phyloP scores from a whole-genome alignment of 179 eudicot species.

The Heliamphora pulchella region DNA sequence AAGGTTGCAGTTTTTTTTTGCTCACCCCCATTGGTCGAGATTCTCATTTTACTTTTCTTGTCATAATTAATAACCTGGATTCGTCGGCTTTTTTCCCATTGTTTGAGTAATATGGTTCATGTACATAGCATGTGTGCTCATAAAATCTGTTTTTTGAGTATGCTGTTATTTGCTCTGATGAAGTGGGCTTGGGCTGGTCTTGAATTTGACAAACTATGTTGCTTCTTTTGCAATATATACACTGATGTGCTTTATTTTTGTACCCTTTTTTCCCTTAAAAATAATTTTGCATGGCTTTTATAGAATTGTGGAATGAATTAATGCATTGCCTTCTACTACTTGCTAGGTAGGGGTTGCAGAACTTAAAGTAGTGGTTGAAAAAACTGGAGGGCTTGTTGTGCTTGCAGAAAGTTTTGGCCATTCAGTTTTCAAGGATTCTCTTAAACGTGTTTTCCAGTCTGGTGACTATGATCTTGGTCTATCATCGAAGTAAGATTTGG shows the following conservation, averaged over 20 bases:
- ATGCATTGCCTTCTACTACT: constrained; percentile 11
- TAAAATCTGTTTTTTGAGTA: not conserved
- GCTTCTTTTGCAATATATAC: not conserved
- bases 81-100: not conserved
- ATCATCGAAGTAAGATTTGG: constrained; percentile 70
- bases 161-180: not conserved
- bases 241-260: not conserved
- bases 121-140: not conserved
- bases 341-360: constrained; percentile 94
- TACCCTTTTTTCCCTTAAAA: too few species aligned
- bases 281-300: not conserved
- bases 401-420: constrained; percentile 99
- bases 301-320: not conserved
- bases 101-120: not conserved
- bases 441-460: constrained; percentile 63
- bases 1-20: too few species aligned
- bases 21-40: too few species aligned
- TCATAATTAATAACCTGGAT: not conserved
- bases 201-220: not conserved
- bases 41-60: too few species aligned
- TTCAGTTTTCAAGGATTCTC: constrained; percentile 87
- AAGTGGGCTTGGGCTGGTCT: not conserved
- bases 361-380: constrained; percentile 82
- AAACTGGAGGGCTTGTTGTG: constrained; percentile 89
- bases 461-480: constrained; percentile 79